These are phyloP conservation scores for Termitomyces sp. DNA, from an alignment of 768 basidiomycete species.

Conservation along the genomic window DNA sequence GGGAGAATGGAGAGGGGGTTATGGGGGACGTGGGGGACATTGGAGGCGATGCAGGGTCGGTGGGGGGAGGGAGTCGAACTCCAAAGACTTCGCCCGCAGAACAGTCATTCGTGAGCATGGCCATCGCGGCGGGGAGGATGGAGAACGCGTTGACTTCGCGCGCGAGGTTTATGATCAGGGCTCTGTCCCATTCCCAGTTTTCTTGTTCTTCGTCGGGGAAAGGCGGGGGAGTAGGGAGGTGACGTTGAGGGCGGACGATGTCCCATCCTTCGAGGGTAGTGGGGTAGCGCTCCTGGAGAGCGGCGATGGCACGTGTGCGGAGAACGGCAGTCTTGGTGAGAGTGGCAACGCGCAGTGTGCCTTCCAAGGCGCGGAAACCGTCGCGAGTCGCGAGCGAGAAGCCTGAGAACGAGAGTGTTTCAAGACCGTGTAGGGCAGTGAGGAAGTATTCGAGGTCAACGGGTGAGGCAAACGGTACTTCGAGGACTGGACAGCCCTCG, in stretches of 20 bases:
- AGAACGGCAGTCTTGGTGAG: conserved; percentile 5
- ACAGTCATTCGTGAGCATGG: conserved; percentile 14
- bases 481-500: conserved; percentile 6
- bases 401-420: not conserved
- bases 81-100: conserved; percentile 16
- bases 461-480: conserved; percentile 1
- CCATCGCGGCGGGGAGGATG: conserved; percentile 16
- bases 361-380: conserved; percentile 7
- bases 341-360: conserved; percentile 8
- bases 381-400: conserved; percentile 5
- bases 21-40: not conserved
- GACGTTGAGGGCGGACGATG: not conserved
- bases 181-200: conserved; percentile 12
- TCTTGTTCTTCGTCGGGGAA: not conserved
- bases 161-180: conserved; percentile 14
- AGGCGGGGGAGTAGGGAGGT: not conserved
- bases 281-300: conserved; percentile 12
- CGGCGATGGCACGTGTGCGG: conserved; percentile 8
- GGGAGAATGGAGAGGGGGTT: not conserved
- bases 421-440: not conserved
- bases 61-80: not conserved
- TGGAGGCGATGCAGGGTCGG: not conserved
- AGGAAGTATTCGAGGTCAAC: conserved; percentile 10
- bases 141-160: conserved; percentile 11
- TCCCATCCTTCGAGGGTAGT: conserved; percentile 12